These are phyloP conservation scores for Hyphopichia burtonii DNA, from an alignment of 1,139 yeast genomes.

Conservation along the genomic window DNA sequence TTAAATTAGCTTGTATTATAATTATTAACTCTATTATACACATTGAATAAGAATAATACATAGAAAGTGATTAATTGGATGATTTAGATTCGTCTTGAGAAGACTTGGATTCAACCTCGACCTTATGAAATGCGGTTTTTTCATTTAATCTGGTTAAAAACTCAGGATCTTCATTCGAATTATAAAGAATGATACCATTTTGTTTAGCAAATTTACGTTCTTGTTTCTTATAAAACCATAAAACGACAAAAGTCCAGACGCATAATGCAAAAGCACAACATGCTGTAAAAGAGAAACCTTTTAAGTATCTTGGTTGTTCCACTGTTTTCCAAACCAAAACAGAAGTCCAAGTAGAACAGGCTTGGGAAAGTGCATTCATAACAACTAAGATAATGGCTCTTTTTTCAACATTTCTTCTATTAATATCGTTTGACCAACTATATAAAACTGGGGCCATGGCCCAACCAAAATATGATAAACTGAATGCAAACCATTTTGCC, in stretches of 20 bases:
- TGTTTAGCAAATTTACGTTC: slow-evolving; percentile 51
- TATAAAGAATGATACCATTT: slow-evolving; percentile 52
- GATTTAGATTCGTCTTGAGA: not conserved
- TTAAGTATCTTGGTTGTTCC: slow-evolving; percentile 38
- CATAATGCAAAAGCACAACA: slow-evolving; percentile 49
- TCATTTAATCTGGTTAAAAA: not conserved
- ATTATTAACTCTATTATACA: too few relatives aligned
- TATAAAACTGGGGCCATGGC: slow-evolving; percentile 51
- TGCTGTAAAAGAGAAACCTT: slow-evolving; percentile 51
- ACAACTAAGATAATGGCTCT: slow-evolving; percentile 44
- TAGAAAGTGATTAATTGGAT: not conserved
- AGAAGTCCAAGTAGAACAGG: slow-evolving; percentile 44
- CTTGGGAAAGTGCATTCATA: slow-evolving; percentile 46
- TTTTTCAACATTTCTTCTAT: slow-evolving; percentile 43
- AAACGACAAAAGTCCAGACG: slow-evolving; percentile 54
- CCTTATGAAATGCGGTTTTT: not conserved
- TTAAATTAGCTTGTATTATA: too few relatives aligned
- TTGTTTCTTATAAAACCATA: slow-evolving; percentile 56
- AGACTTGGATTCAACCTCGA: not conserved
- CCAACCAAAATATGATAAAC: slow-evolving; percentile 48
- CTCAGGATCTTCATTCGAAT: slow-evolving; percentile 22
- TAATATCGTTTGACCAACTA: slow-evolving; percentile 47
- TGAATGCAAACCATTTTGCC: slow-evolving; percentile 51
- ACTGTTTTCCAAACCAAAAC: slow-evolving; percentile 50
- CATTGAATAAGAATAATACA: too few relatives aligned